These are phyloP conservation scores for Ophiostoma novo-ulmi DNA, from an alignment of 2,329 filamentous ascomycete species.

Conservation along the genomic window DNA sequence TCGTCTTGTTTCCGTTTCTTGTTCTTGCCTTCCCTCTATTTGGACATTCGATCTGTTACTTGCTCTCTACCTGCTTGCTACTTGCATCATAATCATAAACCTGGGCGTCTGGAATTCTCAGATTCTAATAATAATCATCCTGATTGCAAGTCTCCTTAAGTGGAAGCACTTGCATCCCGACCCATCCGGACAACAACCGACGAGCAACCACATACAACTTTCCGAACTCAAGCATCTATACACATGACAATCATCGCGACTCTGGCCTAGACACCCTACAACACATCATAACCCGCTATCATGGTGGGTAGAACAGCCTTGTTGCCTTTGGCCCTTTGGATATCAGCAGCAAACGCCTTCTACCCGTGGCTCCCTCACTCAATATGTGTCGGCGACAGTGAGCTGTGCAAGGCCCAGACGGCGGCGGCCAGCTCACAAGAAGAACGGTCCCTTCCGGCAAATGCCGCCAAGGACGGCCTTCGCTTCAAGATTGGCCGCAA, in stretches of 20 bases:
- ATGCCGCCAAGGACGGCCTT: not conserved
- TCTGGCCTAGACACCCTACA: not conserved
- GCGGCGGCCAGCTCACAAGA: not conserved
- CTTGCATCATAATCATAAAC: not conserved
- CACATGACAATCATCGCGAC: not conserved
- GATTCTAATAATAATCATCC: slow-evolving; percentile 3
- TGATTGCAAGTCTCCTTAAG: slow-evolving; percentile 27
- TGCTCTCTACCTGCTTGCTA: not conserved
- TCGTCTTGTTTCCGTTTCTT: not conserved
- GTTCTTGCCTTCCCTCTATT: not conserved
- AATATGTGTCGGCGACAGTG: slow-evolving; percentile 30
- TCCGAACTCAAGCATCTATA: not conserved
- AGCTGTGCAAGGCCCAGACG: slow-evolving; percentile 29
- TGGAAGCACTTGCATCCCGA: slow-evolving; percentile 22
- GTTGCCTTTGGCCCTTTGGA: slow-evolving; percentile 46
- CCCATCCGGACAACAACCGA: slow-evolving; percentile 7
- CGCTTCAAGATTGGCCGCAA: slow-evolving; percentile 15
- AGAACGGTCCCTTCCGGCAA: slow-evolving; percentile 19
- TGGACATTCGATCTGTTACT: not conserved
- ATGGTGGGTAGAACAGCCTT: slow-evolving; percentile 41
- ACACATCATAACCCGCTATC: slow-evolving; percentile 25
- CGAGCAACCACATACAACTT: not conserved
- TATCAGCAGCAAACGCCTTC: slow-evolving; percentile 44
- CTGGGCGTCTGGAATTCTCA: slow-evolving; percentile 9
- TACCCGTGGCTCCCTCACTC: slow-evolving; percentile 41